phyloP scores from a whole-genome alignment of 768 basidiomycete genomes.

The Rhizopogon salebrosus region DNA sequence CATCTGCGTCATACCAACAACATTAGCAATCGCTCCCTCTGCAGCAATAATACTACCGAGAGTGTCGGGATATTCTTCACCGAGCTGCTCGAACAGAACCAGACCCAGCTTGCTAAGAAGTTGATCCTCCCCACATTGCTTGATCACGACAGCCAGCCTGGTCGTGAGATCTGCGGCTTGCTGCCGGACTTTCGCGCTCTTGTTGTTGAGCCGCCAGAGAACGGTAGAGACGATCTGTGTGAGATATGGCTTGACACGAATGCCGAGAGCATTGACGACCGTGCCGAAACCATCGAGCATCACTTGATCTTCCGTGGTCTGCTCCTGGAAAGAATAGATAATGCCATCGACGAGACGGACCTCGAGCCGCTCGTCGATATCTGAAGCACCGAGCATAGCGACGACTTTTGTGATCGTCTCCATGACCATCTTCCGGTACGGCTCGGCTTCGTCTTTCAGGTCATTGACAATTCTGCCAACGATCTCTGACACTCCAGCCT shows the following conservation, averaged over 20 bases:
- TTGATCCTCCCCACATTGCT: constrained; percentile 96
- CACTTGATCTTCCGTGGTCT: constrained; percentile 97
- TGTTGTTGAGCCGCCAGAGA: too few species aligned
- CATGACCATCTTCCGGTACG: constrained; percentile 96
- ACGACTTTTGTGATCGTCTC: constrained; percentile 98
- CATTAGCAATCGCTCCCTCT: constrained; percentile 97
- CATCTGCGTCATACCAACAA: constrained; percentile 99
- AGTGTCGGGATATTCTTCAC: constrained; percentile 99
- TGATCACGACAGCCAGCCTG: constrained; percentile 95
- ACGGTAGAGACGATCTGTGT: constrained; percentile 98
- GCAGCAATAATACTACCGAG: constrained; percentile 99
- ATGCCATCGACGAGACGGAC: constrained; percentile 94
- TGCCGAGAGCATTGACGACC: constrained; percentile 88
- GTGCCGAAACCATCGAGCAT: constrained; percentile 99
- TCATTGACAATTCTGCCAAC: constrained; percentile 74
- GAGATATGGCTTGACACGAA: constrained; percentile 96
- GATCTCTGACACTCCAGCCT: constrained; percentile 93
- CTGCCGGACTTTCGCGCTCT: constrained; percentile 97
- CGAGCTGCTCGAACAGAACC: constrained; percentile 96
- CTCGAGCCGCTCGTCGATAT: constrained; percentile 94
- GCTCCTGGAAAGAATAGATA: constrained; percentile 99
- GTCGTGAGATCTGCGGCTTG: constrained; percentile 98
- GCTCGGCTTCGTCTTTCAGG: constrained; percentile 56
- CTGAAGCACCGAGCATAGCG: constrained; percentile 94
- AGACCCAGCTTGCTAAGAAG: constrained; percentile 93